Conservation (phyloP, 2,329 filamentous ascomycete genomes). For the Claviceps paspali region DNA sequence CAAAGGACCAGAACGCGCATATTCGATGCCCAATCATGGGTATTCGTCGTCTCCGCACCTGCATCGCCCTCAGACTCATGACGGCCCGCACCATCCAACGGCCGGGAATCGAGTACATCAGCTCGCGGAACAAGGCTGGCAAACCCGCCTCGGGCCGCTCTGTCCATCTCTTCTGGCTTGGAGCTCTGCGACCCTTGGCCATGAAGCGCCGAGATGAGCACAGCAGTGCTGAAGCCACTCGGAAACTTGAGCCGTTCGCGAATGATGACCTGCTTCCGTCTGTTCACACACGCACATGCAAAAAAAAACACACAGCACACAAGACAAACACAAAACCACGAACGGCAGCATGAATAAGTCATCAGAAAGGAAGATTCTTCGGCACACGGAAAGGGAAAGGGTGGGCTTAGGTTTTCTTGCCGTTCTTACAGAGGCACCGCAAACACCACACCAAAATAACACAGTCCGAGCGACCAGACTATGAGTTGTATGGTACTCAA, state of each 20-base stretch:
- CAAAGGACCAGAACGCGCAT: conserved; percentile 40
- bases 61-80: not conserved
- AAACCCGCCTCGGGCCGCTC: conserved; percentile 23
- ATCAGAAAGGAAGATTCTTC: no score
- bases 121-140: conserved; percentile 26
- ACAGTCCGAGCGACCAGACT: conserved; percentile 82
- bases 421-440: conserved; percentile 71
- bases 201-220: conserved; percentile 84
- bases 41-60: not conserved
- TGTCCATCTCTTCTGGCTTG: conserved; percentile 19
- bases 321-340: no score
- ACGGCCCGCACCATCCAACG: not conserved
- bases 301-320: no score
- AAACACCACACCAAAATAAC: conserved; percentile 94
- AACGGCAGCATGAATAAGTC: no score
- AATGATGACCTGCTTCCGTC: conserved; percentile 79
- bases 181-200: conserved; percentile 30
- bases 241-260: conserved; percentile 86
- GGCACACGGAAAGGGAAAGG: no score
- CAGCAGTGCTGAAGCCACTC: conserved; percentile 84
- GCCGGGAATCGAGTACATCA: not conserved
- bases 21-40: conserved; percentile 26
- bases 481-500: conserved; percentile 64
- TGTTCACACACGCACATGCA: conserved; percentile 15
- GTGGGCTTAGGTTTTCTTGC: no score